A percentile compares a stretch with the other conserved stretches of the same genome.
These are phyloP conservation scores for Crucihimalaya himalaica DNA, from an alignment of 345 rosid genomes.

Conservation along the genomic window DNA sequence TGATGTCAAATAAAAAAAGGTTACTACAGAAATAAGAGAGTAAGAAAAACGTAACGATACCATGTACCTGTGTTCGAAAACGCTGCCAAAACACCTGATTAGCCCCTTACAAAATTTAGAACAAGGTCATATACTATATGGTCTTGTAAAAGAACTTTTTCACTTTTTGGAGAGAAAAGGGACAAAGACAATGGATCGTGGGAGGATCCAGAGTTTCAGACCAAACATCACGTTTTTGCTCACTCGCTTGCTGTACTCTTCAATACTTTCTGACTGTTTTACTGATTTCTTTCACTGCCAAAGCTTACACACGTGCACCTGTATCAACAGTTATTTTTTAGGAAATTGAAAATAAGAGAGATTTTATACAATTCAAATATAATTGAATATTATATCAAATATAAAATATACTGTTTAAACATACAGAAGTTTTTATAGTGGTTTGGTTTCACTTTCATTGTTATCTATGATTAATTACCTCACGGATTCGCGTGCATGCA, in stretches of 20 bases:
- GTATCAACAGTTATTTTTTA: background rate
- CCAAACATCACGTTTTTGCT: conserved; percentile 4
- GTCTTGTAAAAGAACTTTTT: too few species aligned
- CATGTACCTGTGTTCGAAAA: too few species aligned
- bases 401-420: too few species aligned
- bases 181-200: conserved; percentile 14
- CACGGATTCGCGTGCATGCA: background rate
- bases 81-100: too few species aligned
- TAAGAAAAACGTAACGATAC: too few species aligned
- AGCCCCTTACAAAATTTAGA: too few species aligned
- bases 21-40: too few species aligned
- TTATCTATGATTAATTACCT: background rate
- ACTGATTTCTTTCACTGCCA: background rate
- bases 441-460: background rate
- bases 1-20: too few species aligned
- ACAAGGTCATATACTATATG: too few species aligned
- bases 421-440: background rate
- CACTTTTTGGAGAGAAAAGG: background rate
- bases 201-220: conserved; percentile 18
- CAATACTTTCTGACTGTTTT: background rate
- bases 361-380: background rate
- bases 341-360: background rate
- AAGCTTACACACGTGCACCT: conserved; percentile 17
- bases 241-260: conserved; percentile 11
- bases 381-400: too few species aligned